These are phyloP conservation scores for Glutinoglossum americanum DNA, from an alignment of 495 filamentous ascomycete genomes.

Conservation along the genomic window DNA sequence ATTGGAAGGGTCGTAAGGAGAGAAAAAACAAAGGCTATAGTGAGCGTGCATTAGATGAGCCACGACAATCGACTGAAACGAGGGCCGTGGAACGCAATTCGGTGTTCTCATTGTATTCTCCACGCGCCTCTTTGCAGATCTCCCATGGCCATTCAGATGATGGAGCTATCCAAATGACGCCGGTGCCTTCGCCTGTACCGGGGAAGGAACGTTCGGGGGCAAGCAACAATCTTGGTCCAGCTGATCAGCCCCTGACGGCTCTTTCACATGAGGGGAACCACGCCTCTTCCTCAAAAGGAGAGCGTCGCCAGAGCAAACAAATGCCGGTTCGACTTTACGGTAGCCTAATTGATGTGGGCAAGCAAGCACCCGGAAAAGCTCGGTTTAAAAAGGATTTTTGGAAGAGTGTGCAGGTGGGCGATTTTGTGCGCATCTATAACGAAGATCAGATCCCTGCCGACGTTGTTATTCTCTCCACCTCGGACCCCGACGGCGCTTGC, in stretches of 20 bases:
- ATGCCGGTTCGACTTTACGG: conserved; percentile 26
- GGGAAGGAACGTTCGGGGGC: conserved; percentile 22
- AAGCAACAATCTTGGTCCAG: conserved; percentile 13
- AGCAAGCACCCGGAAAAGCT: conserved; percentile 36
- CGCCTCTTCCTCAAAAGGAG: neutral
- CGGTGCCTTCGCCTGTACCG: conserved; percentile 63
- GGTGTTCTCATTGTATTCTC: conserved; percentile 21
- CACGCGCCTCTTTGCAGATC: neutral
- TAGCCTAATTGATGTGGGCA: conserved; percentile 40
- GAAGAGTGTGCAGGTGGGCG: conserved; percentile 91
- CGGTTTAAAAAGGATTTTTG: conserved; percentile 81
- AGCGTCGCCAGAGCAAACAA: neutral
- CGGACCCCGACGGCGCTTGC: conserved; percentile 83
- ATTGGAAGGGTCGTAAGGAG: conserved; percentile 23
- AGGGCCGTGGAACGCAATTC: conserved; percentile 35
- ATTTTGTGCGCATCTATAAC: conserved; percentile 92
- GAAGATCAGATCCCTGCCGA: conserved; percentile 92
- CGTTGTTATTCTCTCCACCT: conserved; percentile 86
- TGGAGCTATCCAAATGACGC: conserved; percentile 75
- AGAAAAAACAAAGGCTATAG: conserved; percentile 17
- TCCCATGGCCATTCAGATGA: conserved; percentile 14
- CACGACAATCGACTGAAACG: conserved; percentile 47
- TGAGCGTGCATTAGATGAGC: conserved; percentile 26
- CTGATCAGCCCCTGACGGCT: neutral
- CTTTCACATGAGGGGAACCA: conserved; percentile 6